phyloP scores from a whole-genome alignment of 768 basidiomycete genomes.

The Tricholoma bakamatsutake region DNA sequence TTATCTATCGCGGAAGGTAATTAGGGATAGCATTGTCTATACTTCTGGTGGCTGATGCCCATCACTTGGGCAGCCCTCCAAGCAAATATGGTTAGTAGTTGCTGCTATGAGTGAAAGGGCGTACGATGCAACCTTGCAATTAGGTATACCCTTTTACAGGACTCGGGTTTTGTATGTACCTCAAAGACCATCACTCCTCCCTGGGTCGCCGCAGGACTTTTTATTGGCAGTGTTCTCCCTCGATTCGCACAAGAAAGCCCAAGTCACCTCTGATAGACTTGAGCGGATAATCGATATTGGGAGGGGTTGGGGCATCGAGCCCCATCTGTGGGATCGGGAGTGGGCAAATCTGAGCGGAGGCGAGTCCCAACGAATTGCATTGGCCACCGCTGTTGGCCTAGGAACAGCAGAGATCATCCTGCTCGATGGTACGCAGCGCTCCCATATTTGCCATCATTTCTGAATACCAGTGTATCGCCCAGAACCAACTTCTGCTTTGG shows the following conservation, averaged over 20 bases:
- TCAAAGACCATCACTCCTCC: constrained; percentile 81
- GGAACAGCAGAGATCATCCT: constrained; percentile 74
- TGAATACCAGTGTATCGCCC: not conserved
- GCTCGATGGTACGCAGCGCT: constrained; percentile 57
- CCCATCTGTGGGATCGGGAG: constrained; percentile 67
- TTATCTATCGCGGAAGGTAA: constrained; percentile 63
- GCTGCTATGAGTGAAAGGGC: not conserved
- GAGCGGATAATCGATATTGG: constrained; percentile 48
- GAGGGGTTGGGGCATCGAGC: constrained; percentile 58
- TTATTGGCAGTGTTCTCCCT: constrained; percentile 52
- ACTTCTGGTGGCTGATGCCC: not conserved
- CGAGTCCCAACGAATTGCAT: constrained; percentile 76
- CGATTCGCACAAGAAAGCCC: constrained; percentile 31
- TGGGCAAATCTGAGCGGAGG: constrained; percentile 85
- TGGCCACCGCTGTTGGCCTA: constrained; percentile 70
- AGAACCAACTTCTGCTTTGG: constrained; percentile 92
- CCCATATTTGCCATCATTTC: not conserved
- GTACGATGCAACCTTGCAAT: not conserved
- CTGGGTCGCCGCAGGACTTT: constrained; percentile 75
- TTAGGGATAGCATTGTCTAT: constrained; percentile 6
- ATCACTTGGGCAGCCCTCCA: not conserved
- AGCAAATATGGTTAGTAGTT: not conserved
- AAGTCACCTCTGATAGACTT: constrained; percentile 16
- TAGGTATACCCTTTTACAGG: constrained; percentile 74
- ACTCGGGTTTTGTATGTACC: constrained; percentile 83